phyloP scores from a whole-genome alignment of 352 stramenopile genomes.

The Pythium coloratum region DNA sequence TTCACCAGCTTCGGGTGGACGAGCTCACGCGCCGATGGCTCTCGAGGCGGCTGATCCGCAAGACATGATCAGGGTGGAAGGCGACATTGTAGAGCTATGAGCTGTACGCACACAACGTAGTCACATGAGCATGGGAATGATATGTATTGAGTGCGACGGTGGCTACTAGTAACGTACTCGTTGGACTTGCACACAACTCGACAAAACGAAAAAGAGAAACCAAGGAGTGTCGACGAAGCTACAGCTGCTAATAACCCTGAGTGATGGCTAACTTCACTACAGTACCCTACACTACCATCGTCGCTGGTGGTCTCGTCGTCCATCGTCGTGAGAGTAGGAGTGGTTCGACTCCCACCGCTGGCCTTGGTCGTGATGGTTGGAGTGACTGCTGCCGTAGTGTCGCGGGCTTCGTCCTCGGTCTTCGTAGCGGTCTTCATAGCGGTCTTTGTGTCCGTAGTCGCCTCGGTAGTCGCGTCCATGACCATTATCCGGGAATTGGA shows the following conservation, averaged over 20 bases:
- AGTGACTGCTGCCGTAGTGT: constrained; percentile 9
- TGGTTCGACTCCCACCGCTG: constrained; percentile 13
- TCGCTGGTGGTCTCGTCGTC: constrained; percentile 14
- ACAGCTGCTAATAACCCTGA: background rate
- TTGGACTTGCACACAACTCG: background rate
- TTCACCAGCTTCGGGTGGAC: background rate
- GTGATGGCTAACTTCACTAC: background rate
- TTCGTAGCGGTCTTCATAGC: constrained; percentile 14
- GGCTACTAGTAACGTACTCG: background rate
- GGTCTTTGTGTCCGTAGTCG: constrained; percentile 1
- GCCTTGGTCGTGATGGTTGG: constrained; percentile 6
- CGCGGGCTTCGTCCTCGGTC: constrained; percentile 14
- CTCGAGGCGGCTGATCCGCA: constrained; percentile 21
- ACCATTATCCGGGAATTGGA: constrained; percentile 12
- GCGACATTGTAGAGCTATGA: constrained; percentile 35
- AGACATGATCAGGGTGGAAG: constrained; percentile 35
- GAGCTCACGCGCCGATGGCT: constrained; percentile 3
- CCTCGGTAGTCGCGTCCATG: constrained; percentile 1
- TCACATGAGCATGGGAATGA: constrained; percentile 6
- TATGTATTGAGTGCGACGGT: constrained; percentile 3
- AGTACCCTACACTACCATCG: constrained; percentile 11
- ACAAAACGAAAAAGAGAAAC: background rate
- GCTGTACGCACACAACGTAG: background rate
- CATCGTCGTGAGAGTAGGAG: background rate
- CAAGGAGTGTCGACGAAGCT: background rate